These are phyloP conservation scores for Geranium brycei DNA, from an alignment of 345 rosid species.

Conservation along the genomic window DNA sequence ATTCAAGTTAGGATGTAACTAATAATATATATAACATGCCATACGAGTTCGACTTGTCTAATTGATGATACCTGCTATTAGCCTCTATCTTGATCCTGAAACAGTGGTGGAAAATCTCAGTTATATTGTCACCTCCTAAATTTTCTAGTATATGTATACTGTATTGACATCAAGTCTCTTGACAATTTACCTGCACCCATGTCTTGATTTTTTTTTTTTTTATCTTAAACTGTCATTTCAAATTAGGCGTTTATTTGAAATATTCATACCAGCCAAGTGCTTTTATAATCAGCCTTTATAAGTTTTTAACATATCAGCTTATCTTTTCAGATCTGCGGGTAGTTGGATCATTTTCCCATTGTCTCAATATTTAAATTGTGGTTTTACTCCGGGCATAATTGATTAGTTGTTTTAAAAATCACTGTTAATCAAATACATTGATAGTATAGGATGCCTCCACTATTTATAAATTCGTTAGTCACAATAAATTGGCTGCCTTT, in stretches of 20 bases:
- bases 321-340: not conserved
- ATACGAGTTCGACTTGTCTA: not conserved
- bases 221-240: not conserved
- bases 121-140: too few species aligned
- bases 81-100: not conserved
- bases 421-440: not conserved
- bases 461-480: conserved; percentile 15
- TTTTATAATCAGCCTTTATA: too few species aligned
- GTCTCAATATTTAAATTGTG: not conserved
- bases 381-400: not conserved
- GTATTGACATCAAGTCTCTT: not conserved
- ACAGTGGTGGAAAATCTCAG: not conserved
- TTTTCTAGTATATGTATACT: too few species aligned
- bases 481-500: not conserved
- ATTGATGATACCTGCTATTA: not conserved
- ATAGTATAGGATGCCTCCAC: conserved; percentile 9
- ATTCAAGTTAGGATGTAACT: conserved; percentile 12
- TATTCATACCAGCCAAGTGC: too few species aligned
- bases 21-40: conserved; percentile 3
- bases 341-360: not conserved
- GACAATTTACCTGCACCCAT: not conserved
- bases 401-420: not conserved
- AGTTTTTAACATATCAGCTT: too few species aligned
- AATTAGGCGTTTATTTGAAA: too few species aligned
- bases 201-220: too few species aligned